Evolutionary conservation across 2,329 filamentous ascomycete genomes (phyloP), one percentile per base, ranked within the genome.

Genomic region (Coleophoma cylindrospora): DNA sequence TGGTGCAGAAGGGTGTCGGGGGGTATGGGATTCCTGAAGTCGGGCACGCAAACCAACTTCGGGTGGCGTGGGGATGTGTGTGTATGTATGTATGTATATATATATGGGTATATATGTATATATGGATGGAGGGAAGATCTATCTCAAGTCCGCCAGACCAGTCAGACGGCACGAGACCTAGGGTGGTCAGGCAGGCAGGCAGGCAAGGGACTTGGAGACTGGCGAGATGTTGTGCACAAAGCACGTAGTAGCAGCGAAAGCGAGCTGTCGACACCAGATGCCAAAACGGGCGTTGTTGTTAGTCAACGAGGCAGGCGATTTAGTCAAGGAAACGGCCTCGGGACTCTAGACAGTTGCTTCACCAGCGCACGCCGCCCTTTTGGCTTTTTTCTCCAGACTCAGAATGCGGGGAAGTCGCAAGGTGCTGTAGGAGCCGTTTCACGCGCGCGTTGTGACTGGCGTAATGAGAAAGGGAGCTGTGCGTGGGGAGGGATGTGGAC

Each of bases 311-410:
- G 43, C 51, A 47, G 52, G 45, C 37, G 22, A 19, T 51, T 58
- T 55, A 57, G 53, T 57, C 53, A 58, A 54, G 50, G 53, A 55
- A 57, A 58, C 49, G 7, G 27, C 2, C 27, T 27, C 27, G 27
- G 7, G 27, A 27, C 27, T 27, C 27, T 10, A 27, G 27, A 27
- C 27, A 27, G 27, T 27, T 27, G 3, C 19, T 33, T 14, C 15
- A 43, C 34, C 34, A 40, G 19, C 37, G 14, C n/a, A 21, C 17
- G 37, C 37, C 34, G 27, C 7, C 27, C 9, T 27, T 27, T 27
- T 27, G 6, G 27, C 7, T 10, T 27, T 27, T 27, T 27, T 27
- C 32, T 43, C 38, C 47, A 43, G 38, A 21, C 21, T 11, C 43
- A 45, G 43, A 47, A 40, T 47, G 44, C 34, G 44, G 36, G 43